Base-by-base conservation (phyloP, 352 stramenopile genomes). In the Plasmopara muralis region DNA sequence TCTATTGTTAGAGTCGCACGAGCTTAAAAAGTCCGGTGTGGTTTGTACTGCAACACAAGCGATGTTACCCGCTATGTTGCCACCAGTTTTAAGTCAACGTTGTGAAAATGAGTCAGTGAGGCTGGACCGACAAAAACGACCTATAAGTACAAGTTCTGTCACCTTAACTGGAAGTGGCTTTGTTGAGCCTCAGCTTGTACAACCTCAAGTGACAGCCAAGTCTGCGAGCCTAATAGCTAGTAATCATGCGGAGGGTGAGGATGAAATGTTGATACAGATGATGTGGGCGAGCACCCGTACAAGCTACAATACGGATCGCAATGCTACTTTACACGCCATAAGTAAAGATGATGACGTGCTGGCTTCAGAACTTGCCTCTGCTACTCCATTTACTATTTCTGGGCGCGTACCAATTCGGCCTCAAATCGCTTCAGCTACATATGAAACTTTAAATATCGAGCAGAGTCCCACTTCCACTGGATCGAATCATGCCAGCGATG, bases 391-490 rank as follows among this genome's bases (percentile, higher is more conserved):
- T 52, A 56, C 16, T 18, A 29, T 53, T 53, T 43, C 34, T n/a
- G 72, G 72, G 1, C 57, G 62, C 10, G 72, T 85, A 8, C 72
- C 74, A 6, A 77, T 83, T 9, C 67, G 72, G 35, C 38, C 20
- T 33, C 53, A 39, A 3, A n/a, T 9, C 18, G 7, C 12, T 13
- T 18, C 47, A 35, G 34, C 29, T 47, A 42, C 30, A n/a, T 30
- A 34, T 48, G 53, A 51, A 20, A 9, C 8, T 38, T 50, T 41
- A 9, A 55, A 15, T 28, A 50, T 40, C 20, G 37, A 44, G 10
- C 28, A 35, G 2, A 40, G 15, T 12, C 10, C 34, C 1, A 43
- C n/a, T 25, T 31, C 38, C 14, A 5, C 8, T 38, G 37, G 20
- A 13, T 52, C 34, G n/a, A 35, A 35, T 35, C 31, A 35, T 35